Percentiles rank a stretch among this genome's conserved stretches.
These are phyloP conservation scores for Trametes polyzona DNA, from an alignment of 1,284 basidiomycete species.

Conservation along the genomic window DNA sequence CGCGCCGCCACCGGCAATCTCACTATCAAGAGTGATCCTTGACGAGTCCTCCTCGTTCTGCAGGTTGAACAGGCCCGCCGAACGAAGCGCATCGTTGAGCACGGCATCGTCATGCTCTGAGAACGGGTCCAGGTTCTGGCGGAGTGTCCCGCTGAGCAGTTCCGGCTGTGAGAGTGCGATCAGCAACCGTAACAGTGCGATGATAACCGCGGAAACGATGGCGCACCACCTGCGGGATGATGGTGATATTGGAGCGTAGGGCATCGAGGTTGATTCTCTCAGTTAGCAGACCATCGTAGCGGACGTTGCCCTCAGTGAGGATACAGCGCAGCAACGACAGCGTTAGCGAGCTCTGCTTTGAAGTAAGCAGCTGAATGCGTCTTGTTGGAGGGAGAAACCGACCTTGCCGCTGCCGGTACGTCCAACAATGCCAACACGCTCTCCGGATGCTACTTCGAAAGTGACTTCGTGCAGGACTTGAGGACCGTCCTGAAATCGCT, in stretches of 20 bases:
- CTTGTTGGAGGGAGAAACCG: conserved; percentile 26
- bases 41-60: conserved; percentile 53
- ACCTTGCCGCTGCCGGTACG: conserved; percentile 79
- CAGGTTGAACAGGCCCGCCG: conserved; percentile 57
- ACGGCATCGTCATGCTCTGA: conserved; percentile 70
- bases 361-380: conserved; percentile 41
- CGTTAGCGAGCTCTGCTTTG: conserved; percentile 50
- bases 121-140: conserved; percentile 73
- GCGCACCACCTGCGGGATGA: conserved; percentile 45
- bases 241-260: conserved; percentile 48
- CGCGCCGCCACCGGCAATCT: conserved; percentile 60
- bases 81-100: conserved; percentile 53
- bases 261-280: conserved; percentile 62
- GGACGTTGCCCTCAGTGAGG: conserved; percentile 46
- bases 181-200: conserved; percentile 31
- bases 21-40: conserved; percentile 54
- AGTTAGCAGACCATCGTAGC: conserved; percentile 39
- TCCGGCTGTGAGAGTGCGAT: conserved; percentile 52
- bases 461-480: conserved; percentile 52
- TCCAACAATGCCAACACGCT: conserved; percentile 65
- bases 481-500: conserved; percentile 38
- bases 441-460: conserved; percentile 51
- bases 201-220: conserved; percentile 41
- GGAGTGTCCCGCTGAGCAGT: conserved; percentile 59
- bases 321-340: conserved; percentile 49